These are phyloP conservation scores for Pelargonium australe DNA, from an alignment of 441 rosid genomes.

Conservation along the genomic window DNA sequence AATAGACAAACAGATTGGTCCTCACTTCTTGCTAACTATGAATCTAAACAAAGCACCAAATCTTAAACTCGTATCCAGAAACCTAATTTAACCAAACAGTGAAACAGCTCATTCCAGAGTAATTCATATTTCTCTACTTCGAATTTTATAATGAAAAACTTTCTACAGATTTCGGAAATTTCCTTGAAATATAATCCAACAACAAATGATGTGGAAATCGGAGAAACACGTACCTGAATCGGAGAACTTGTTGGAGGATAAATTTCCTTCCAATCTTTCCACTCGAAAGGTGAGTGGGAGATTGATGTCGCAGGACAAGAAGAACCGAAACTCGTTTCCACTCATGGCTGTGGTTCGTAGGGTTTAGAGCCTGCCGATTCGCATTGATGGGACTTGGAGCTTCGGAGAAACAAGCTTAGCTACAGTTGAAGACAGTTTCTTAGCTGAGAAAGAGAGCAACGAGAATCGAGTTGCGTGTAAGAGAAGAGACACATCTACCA, in stretches of 20 bases:
- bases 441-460: neutral
- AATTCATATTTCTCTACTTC: too few species aligned
- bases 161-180: too few species aligned
- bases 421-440: neutral
- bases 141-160: too few species aligned
- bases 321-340: conserved; percentile 87
- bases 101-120: neutral
- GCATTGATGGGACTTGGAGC: neutral
- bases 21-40: neutral
- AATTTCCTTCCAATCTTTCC: conserved; percentile 70
- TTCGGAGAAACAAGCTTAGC: neutral
- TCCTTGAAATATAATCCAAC: too few species aligned
- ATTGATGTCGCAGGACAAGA: conserved; percentile 90
- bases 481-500: too few species aligned
- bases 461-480: neutral
- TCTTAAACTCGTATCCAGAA: neutral
- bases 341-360: conserved; percentile 35
- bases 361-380: neutral
- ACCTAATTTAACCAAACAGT: neutral
- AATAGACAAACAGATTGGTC: neutral
- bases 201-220: neutral
- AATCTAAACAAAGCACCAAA: neutral
- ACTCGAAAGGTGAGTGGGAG: conserved; percentile 81
- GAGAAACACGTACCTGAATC: conserved; percentile 39
- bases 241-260: conserved; percentile 45